Percentiles rank a stretch among this genome's conserved stretches.
Evolutionary conservation across 208 protist species (phyloP).

Genomic region (Trypanosoma boissoni): DNA sequence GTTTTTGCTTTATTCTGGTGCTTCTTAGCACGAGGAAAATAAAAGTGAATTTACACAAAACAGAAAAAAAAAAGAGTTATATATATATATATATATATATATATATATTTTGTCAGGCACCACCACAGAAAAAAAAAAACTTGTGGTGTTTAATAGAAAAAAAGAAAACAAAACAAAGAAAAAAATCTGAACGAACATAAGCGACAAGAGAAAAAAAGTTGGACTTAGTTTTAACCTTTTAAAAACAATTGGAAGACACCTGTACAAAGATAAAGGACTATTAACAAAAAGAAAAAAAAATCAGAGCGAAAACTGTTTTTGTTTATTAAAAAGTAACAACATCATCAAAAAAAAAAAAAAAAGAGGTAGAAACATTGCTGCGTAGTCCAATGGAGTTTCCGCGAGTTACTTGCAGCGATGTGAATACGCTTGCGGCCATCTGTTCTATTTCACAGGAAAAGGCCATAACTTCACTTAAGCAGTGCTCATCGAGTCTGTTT

Average conservation of each 20-base stretch:
- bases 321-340: no score
- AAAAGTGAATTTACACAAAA: not conserved
- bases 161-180: not conserved
- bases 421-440: conserved; percentile 55
- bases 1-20: conserved; percentile 7
- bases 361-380: no score
- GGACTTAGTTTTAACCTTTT: not conserved
- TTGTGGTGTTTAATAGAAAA: not conserved
- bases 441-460: conserved; percentile 51
- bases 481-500: conserved; percentile 88
- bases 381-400: conserved; percentile 16
- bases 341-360: no score
- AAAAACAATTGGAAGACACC: not conserved
- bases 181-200: not conserved
- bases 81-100: not conserved
- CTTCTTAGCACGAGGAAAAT: conserved; percentile 9
- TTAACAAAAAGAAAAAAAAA: not conserved
- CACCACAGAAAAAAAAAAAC: not conserved
- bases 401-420: conserved; percentile 38
- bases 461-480: conserved; percentile 59
- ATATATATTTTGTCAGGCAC: no score
- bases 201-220: not conserved
- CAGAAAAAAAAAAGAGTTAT: conserved; percentile 1
- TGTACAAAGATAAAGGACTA: not conserved
- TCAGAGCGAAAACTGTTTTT: no score